phyloP scores from a whole-genome alignment of 2,329 filamentous ascomycete species.

The Colletotrichum godetiae region DNA sequence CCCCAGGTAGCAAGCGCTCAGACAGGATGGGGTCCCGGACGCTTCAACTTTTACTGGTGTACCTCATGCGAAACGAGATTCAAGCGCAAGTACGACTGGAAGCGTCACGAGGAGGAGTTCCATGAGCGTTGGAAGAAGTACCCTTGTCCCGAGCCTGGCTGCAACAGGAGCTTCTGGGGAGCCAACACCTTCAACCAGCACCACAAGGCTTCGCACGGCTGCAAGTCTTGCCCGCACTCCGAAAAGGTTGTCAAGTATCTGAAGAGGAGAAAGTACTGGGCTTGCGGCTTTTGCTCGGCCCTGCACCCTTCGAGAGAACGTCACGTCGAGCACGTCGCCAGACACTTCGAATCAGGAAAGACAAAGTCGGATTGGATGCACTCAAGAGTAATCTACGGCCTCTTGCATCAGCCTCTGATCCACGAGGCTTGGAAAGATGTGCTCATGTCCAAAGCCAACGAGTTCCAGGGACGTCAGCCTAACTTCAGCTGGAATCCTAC shows the following conservation, averaged over 20 bases:
- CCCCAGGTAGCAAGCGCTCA: constrained; percentile 36
- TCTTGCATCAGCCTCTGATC: constrained; percentile 74
- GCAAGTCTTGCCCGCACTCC: constrained; percentile 73
- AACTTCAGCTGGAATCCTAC: constrained; percentile 72
- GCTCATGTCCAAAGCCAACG: constrained; percentile 63
- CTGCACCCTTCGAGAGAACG: constrained; percentile 73
- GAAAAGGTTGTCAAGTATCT: constrained; percentile 72
- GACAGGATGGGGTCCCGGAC: constrained; percentile 37
- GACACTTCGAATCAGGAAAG: constrained; percentile 73
- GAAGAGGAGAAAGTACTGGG: constrained; percentile 74
- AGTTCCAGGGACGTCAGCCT: constrained; percentile 65
- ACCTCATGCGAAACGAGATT: constrained; percentile 73
- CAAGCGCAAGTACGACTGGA: constrained; percentile 77
- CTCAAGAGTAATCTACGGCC: constrained; percentile 74
- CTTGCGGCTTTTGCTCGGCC: constrained; percentile 75
- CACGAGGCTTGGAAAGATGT: constrained; percentile 71
- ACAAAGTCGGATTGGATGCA: constrained; percentile 76
- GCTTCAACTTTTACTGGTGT: constrained; percentile 64
- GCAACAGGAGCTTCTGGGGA: constrained; percentile 76
- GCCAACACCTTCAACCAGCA: constrained; percentile 77
- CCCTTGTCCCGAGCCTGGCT: constrained; percentile 71
- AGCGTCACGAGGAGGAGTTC: constrained; percentile 76
- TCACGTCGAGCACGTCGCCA: constrained; percentile 75
- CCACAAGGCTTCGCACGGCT: constrained; percentile 73
- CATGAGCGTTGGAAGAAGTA: constrained; percentile 77